A percentile compares a stretch with the other conserved stretches of the same genome.
phyloP scores from a whole-genome alignment of 1,139 yeast genomes.

The Saccharomycopsis hybrid region DNA sequence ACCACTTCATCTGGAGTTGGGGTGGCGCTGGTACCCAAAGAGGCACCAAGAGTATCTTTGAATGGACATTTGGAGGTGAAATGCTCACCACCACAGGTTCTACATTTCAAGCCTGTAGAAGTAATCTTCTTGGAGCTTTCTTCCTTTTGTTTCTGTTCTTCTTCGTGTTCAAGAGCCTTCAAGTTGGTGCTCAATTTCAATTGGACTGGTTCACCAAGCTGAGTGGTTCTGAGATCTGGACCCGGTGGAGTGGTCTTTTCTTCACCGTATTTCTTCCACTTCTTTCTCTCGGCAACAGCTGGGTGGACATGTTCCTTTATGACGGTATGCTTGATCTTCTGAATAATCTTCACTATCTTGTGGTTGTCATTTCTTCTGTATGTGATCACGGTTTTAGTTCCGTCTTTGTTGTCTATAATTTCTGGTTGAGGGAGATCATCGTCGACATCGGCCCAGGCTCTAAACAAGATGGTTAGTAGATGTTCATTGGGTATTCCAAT shows the following conservation, averaged over 20 bases:
- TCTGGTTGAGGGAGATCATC: slow-evolving; percentile 62
- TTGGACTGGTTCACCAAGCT: slow-evolving; percentile 76
- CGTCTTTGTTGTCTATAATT: slow-evolving; percentile 73
- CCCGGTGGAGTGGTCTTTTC: slow-evolving; percentile 76
- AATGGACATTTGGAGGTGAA: slow-evolving; percentile 94
- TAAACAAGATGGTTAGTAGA: neutral
- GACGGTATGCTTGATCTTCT: slow-evolving; percentile 68
- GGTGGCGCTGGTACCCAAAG: slow-evolving; percentile 28
- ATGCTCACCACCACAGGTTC: slow-evolving; percentile 92
- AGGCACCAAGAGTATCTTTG: slow-evolving; percentile 72
- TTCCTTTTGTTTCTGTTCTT: slow-evolving; percentile 54
- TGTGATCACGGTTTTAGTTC: slow-evolving; percentile 82
- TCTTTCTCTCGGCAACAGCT: slow-evolving; percentile 62
- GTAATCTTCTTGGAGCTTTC: slow-evolving; percentile 43
- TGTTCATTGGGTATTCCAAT: neutral
- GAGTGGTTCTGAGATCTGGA: slow-evolving; percentile 85
- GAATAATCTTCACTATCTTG: slow-evolving; percentile 81
- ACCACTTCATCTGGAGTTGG: slow-evolving; percentile 18
- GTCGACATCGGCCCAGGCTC: slow-evolving; percentile 56
- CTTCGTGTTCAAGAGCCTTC: slow-evolving; percentile 62
- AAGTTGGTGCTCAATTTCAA: slow-evolving; percentile 65
- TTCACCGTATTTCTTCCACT: slow-evolving; percentile 77
- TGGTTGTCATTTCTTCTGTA: slow-evolving; percentile 74
- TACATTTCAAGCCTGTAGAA: slow-evolving; percentile 55
- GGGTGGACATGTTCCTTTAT: slow-evolving; percentile 81